Conservation (phyloP, 2,329 filamentous ascomycete genomes). For the Emergomyces pasteurianus region DNA sequence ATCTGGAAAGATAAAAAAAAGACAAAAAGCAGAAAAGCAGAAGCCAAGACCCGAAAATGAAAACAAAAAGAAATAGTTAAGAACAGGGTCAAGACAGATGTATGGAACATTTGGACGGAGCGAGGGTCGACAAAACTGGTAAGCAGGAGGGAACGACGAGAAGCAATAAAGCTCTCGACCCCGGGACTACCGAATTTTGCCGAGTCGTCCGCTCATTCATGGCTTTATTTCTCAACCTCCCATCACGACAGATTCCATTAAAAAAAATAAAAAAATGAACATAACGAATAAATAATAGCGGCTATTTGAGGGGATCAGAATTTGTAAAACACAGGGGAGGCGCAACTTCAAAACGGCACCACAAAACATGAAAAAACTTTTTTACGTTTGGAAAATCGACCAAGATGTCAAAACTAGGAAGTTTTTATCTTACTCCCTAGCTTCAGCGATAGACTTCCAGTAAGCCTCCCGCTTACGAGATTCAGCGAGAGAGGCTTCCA, state of each 20-base stretch:
- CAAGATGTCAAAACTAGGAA: slow-evolving; percentile 7
- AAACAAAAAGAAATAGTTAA: background rate
- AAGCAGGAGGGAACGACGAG: slow-evolving; percentile 4
- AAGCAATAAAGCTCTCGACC: slow-evolving; percentile 5
- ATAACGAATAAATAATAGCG: too few relatives aligned
- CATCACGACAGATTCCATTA: slow-evolving; percentile 19
- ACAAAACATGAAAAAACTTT: slow-evolving; percentile 6
- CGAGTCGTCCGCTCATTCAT: slow-evolving; percentile 16
- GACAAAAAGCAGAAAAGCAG: too few relatives aligned
- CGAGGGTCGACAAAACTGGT: background rate
- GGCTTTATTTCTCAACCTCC: slow-evolving; percentile 23
- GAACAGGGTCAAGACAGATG: background rate
- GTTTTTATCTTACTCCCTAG: slow-evolving; percentile 8
- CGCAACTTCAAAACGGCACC: background rate
- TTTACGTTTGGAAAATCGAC: slow-evolving; percentile 8
- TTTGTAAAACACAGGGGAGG: too few relatives aligned
- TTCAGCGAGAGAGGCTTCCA: slow-evolving; percentile 40
- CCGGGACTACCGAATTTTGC: slow-evolving; percentile 1
- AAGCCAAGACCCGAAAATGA: background rate
- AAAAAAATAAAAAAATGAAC: slow-evolving; percentile 8
- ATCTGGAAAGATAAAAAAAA: too few relatives aligned
- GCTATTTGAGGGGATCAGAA: slow-evolving; percentile 12
- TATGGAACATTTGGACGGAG: background rate
- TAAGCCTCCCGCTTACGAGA: slow-evolving; percentile 26
- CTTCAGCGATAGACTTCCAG: slow-evolving; percentile 24